These are phyloP conservation scores for Capsicum rhomboideum DNA, from an alignment of 257 asterid genomes.

Conservation along the genomic window DNA sequence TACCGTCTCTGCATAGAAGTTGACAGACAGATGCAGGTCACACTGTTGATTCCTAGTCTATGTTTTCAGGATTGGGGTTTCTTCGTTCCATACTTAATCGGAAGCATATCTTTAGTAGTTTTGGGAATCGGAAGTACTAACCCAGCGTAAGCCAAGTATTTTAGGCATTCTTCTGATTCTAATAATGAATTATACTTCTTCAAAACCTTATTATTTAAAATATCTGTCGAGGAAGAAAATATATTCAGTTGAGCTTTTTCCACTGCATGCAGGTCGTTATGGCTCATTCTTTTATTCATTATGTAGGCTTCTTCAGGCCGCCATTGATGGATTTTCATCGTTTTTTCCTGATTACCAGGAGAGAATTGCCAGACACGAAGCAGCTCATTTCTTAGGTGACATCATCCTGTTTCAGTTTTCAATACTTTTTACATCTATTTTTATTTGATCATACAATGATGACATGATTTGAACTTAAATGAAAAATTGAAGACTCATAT, in stretches of 20 bases:
- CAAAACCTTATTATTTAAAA: conserved; percentile 36
- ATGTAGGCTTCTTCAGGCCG: conserved; percentile 90
- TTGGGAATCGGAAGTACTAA: conserved; percentile 86
- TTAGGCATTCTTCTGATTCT: not conserved
- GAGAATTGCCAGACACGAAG: conserved; percentile 88
- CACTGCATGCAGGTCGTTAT: not conserved
- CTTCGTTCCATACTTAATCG: conserved; percentile 86
- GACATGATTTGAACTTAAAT: not conserved
- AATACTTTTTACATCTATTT: not conserved
- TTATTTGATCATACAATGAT: not conserved
- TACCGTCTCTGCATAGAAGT: not conserved
- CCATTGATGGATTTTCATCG: conserved; percentile 76
- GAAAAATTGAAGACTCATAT: not conserved
- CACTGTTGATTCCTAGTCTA: conserved; percentile 6
- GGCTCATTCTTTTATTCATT: conserved; percentile 6
- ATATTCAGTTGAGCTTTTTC: not conserved
- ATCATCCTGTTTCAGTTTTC: not conserved
- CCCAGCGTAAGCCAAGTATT: conserved; percentile 64
- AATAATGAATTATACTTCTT: conserved; percentile 44
- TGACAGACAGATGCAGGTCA: not conserved
- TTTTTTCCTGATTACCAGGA: conserved; percentile 86
- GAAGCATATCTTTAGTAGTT: conserved; percentile 87
- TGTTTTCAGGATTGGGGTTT: conserved; percentile 88
- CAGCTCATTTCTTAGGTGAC: conserved; percentile 93
- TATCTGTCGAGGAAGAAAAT: not conserved